phyloP scores from a whole-genome alignment of 179 eudicot genomes.

The Vitellaria paradoxa region DNA sequence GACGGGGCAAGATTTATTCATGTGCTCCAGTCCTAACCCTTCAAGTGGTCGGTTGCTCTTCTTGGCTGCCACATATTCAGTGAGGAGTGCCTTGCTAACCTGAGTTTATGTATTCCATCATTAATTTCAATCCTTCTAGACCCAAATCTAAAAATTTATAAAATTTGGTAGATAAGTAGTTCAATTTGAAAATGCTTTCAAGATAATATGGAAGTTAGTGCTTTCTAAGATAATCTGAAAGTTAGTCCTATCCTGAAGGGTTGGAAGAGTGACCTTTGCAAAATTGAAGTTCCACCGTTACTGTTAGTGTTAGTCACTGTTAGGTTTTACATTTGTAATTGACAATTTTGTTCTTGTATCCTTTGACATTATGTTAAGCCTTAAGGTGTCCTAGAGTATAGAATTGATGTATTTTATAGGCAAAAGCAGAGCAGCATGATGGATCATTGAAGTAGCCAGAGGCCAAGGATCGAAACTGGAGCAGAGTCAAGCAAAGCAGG shows the following conservation, averaged over 20 bases:
- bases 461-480: no score
- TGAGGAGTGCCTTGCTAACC: constrained; percentile 89
- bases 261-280: not conserved
- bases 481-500: no score
- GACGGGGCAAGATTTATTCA: constrained; percentile 65
- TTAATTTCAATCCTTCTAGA: not conserved
- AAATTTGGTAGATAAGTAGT: not conserved
- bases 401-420: no score
- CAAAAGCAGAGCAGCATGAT: no score
- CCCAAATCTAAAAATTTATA: not conserved
- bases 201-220: not conserved
- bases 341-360: no score
- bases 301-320: not conserved
- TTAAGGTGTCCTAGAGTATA: no score
- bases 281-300: not conserved
- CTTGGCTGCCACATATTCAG: constrained; percentile 50
- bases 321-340: no score
- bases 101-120: constrained; percentile 10
- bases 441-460: no score
- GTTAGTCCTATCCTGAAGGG: not conserved
- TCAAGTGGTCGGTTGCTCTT: constrained; percentile 67
- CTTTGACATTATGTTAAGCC: no score
- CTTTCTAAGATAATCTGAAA: not conserved
- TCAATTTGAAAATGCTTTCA: not conserved
- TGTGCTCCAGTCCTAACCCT: constrained; percentile 91